A percentile compares a stretch with the other conserved stretches of the same genome.
These are phyloP conservation scores for Candida pseudoglaebosa DNA, from an alignment of 805 yeast genomes.

Conservation along the genomic window DNA sequence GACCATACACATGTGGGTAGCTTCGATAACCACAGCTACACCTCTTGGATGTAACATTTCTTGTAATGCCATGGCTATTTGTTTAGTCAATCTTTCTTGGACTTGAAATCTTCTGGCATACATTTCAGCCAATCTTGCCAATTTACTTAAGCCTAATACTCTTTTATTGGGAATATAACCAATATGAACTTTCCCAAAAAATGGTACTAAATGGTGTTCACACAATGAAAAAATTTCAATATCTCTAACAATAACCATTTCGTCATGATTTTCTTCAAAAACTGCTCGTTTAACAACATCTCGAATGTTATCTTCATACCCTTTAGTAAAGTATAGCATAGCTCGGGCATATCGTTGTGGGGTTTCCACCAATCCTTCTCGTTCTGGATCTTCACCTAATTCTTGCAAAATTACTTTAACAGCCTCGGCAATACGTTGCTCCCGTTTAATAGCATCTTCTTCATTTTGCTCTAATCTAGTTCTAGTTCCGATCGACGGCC, in stretches of 20 bases:
- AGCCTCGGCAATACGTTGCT: constrained; percentile 76
- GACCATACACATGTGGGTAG: constrained; percentile 99
- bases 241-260: constrained; percentile 96
- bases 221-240: constrained; percentile 89
- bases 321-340: constrained; percentile 91
- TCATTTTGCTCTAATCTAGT: constrained; percentile 63
- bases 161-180: constrained; percentile 96
- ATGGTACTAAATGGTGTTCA: constrained; percentile 97
- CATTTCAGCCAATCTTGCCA: constrained; percentile 96
- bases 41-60: constrained; percentile 93
- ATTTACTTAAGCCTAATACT: constrained; percentile 86
- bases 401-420: constrained; percentile 74
- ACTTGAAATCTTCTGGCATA: constrained; percentile 93
- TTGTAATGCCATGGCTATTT: constrained; percentile 91
- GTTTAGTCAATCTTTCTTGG: constrained; percentile 96
- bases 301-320: constrained; percentile 89
- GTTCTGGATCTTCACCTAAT: constrained; percentile 82
- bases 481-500: constrained; percentile 91
- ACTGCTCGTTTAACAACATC: constrained; percentile 94
- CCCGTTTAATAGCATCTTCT: constrained; percentile 64
- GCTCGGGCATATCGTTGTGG: constrained; percentile 97
- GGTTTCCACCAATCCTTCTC: constrained; percentile 91
- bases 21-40: constrained; percentile 97
- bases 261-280: constrained; percentile 97
- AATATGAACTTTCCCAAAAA: constrained; percentile 93